Evolutionary conservation across 768 basidiomycete species (phyloP), one percentile per base, ranked within the genome.

Genomic region (Tubosaeta sp.): DNA sequence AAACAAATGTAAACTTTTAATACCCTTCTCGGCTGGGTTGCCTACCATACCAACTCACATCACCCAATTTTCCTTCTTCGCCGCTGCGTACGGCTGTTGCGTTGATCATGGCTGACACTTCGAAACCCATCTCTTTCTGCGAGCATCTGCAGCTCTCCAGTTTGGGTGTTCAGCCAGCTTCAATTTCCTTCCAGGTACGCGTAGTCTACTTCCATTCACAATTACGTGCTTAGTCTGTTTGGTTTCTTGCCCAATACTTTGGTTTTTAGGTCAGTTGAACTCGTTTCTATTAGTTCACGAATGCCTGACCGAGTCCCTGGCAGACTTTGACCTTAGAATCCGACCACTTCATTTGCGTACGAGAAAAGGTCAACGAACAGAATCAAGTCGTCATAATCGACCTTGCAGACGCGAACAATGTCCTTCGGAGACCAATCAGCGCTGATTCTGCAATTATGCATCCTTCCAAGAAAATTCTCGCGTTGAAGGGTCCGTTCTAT

Each of bases 401-500:
- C 84, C 86, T 99, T 58, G 78, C 88, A 55, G 92, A 98, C 71
- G 92, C 95, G 63, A 97, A 97, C 76, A 91, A 95, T 86, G 90
- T 98, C 63, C 81, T 95, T 51, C 86, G 94, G 54, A 79, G 94
- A 61, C 94, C 94, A 56, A 98, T 99, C 65, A 88, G 91, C 25
- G 97, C 97, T n/a, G 97, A 99, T 69, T 92, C 91, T 35, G 95
- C 97, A 51, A 97, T 99, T 62, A 98, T 99, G 95, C 94, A 97
- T 67, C 92, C 91, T 38, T 83, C 81, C 55, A 85, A 95, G 76
- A 98, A 97, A 82, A 92, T 98, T 71, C 82, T 99, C 52, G 97
- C 97, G 4, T 71, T 99, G 46, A 95, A 93, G 79, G 87, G 95
- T 87, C 10, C 49, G 54, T 49, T 29, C 32, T 19, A 32, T 26